Base-by-base conservation (phyloP, 805 yeast species). In the Wickerhamomyces strasburgensis region DNA sequence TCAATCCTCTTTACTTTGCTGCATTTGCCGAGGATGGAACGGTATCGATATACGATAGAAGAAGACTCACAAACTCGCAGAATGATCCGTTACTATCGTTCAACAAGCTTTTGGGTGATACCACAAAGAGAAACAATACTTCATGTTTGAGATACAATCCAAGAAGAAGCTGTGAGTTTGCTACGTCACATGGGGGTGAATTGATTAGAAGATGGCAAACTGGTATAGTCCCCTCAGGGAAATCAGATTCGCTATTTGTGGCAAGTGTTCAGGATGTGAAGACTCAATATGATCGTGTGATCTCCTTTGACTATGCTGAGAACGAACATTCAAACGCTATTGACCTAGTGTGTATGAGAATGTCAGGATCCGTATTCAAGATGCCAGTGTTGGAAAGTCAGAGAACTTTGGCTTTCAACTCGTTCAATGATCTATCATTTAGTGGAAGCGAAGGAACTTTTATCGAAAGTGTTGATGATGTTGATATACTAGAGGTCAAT, bases 1-100 rank as follows among this genome's bases (percentile, higher is more conserved):
- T 76, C 52, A 77, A 79, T 51, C 70, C 70, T 10, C 71, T 75
- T 57, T 68, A 74, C 43, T 85, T 89, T 57, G 76, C 86, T 14
- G 79, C 94, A 0, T 75, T 75, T 44, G 76, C 85, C 35, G 96
- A 88, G 48, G 90, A 84, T 51, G 95, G 96, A 2, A 75, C 93
- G 0, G 61, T 88, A 34, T 80, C 90, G 0, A 67, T 89, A 6
- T 89, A 89, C 85, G 95, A 84, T 56, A 68, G 86, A 44, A 65
- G 95, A 46, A 79, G 72, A 46, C 55, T 84, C 31, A 57, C 67
- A 0, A 49, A 58, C 16, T 14, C 47, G 24, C 27, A 58, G 66
- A 19, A 79, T 14, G 65, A 71, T 4, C 88, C 89, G 0, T 55
- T 76, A 10, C 55, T 83, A 25, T 68, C 72, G 14, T 83, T 83